Conservation (phyloP, 148 eudicot species). For the Silene uniflora region DNA sequence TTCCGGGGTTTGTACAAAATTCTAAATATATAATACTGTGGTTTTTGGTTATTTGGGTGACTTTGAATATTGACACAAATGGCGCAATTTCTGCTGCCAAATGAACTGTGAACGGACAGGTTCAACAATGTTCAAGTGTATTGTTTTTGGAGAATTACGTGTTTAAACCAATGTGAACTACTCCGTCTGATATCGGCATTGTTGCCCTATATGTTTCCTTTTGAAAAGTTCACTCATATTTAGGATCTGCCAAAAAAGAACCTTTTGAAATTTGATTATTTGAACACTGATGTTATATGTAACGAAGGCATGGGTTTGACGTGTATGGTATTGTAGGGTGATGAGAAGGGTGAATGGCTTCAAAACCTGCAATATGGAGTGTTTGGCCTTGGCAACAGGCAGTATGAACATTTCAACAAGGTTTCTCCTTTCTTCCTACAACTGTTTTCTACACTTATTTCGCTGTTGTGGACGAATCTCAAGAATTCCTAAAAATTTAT, state of each 20-base stretch:
- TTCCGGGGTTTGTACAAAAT: background rate
- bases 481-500: background rate
- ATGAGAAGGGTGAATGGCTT: constrained; percentile 69
- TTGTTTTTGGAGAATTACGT: background rate
- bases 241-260: background rate
- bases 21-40: background rate
- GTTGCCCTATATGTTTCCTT: background rate
- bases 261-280: background rate
- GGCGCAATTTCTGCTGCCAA: constrained; percentile 6
- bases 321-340: constrained; percentile 38
- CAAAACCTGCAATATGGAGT: constrained; percentile 73
- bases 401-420: constrained; percentile 98
- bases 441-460: background rate
- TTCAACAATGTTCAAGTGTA: background rate
- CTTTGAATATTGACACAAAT: background rate
- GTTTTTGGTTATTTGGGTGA: background rate
- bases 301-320: background rate
- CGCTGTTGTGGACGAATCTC: background rate
- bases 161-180: background rate
- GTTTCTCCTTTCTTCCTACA: constrained; percentile 29
- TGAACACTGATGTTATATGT: background rate
- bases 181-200: background rate
- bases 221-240: background rate
- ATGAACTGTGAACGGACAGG: constrained; percentile 2
- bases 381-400: constrained; percentile 87